These are phyloP conservation scores for Miamiensis avidus DNA, from an alignment of 169 alveolate species.

Conservation along the genomic window DNA sequence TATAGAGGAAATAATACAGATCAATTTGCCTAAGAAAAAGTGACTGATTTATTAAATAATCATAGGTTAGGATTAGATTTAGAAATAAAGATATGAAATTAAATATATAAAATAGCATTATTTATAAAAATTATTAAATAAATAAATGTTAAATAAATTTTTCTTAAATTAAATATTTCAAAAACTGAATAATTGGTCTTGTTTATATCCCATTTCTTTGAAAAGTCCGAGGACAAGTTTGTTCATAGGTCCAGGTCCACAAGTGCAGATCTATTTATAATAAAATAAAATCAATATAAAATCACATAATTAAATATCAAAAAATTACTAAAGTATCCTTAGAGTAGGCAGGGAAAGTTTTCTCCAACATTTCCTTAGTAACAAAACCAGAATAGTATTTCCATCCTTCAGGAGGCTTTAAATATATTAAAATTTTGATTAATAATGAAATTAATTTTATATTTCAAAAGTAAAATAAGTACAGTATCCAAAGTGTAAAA, in stretches of 20 bases:
- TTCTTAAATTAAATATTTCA: too few species aligned
- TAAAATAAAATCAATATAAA: too few species aligned
- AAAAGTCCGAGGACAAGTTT: constrained; percentile 32
- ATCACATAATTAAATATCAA: too few species aligned
- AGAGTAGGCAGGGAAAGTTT: constrained; percentile 46
- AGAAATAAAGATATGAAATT: too few species aligned
- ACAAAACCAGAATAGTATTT: constrained; percentile 53
- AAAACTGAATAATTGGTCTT: constrained; percentile 28
- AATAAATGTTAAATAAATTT: too few species aligned
- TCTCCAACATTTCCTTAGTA: constrained; percentile 48
- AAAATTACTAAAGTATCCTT: constrained; percentile 22
- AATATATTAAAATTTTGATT: neutral
- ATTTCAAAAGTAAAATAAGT: neutral
- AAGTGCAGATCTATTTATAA: constrained; percentile 24
- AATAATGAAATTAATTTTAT: neutral
- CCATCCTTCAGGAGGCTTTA: constrained; percentile 58
- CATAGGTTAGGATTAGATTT: too few species aligned
- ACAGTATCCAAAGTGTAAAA: constrained; percentile 46
- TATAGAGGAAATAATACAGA: too few species aligned
- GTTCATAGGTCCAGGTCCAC: constrained; percentile 74
- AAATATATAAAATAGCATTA: too few species aligned
- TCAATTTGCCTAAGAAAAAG: too few species aligned
- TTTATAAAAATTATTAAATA: too few species aligned
- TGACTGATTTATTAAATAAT: too few species aligned
- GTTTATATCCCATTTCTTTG: constrained; percentile 39